Percentiles rank a stretch among this genome's conserved stretches.
Conservation (phyloP, 2,329 filamentous ascomycete genomes). For the Aspergillus alliaceus region DNA sequence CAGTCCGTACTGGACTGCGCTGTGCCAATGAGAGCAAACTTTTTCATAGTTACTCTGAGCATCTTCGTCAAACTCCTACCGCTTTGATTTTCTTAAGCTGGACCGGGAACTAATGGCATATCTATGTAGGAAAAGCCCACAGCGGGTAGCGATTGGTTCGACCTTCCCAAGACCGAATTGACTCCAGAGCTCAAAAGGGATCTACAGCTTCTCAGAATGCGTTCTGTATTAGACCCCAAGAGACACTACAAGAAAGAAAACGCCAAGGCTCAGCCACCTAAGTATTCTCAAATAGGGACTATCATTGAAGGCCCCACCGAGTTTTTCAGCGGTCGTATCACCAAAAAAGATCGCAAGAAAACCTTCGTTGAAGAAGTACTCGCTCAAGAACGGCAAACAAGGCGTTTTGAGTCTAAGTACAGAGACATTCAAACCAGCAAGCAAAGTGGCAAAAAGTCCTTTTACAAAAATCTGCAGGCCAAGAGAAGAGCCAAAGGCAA, state of each 20-base stretch:
- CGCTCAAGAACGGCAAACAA: slow-evolving; percentile 62
- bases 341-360: slow-evolving; percentile 82
- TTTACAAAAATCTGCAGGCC: slow-evolving; percentile 77
- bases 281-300: slow-evolving; percentile 85
- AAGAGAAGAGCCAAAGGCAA: slow-evolving; percentile 45
- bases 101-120: slow-evolving; percentile 8
- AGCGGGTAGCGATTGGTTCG: slow-evolving; percentile 81
- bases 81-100: neutral
- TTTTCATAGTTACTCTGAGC: slow-evolving; percentile 75
- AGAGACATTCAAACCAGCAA: slow-evolving; percentile 79
- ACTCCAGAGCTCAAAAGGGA: slow-evolving; percentile 87
- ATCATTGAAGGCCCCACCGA: slow-evolving; percentile 87
- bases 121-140: slow-evolving; percentile 56
- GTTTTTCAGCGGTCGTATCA: slow-evolving; percentile 76
- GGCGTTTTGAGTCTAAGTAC: slow-evolving; percentile 85
- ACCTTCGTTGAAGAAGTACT: slow-evolving; percentile 86
- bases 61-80: slow-evolving; percentile 28
- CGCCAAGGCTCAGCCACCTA: slow-evolving; percentile 68
- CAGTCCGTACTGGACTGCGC: slow-evolving; percentile 77
- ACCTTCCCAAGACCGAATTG: slow-evolving; percentile 79
- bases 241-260: slow-evolving; percentile 86
- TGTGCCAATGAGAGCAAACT: slow-evolving; percentile 67
- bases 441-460: slow-evolving; percentile 81
- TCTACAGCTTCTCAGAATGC: slow-evolving; percentile 84
- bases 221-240: slow-evolving; percentile 84